phyloP scores from a whole-genome alignment of 805 yeast species.

The Myxozyma vanderwaltii region DNA sequence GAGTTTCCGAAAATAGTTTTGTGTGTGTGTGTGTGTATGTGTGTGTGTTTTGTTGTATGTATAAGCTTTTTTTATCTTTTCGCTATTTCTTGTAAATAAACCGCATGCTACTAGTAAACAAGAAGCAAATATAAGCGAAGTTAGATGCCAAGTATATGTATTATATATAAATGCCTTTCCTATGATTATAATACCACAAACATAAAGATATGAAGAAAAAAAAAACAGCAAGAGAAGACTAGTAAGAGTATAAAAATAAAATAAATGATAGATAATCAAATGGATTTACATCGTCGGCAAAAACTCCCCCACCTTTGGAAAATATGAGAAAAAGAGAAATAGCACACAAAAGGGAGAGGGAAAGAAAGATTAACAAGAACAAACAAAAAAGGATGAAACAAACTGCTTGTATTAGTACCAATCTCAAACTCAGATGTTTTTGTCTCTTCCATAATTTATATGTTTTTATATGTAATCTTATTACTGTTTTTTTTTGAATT shows the following conservation, averaged over 20 bases:
- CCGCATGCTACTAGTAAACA: neutral
- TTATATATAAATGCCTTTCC: constrained; percentile 4
- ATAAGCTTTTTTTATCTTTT: no score
- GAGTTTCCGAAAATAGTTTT: no score
- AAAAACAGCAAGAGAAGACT: neutral
- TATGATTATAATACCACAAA: neutral
- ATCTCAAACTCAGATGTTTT: no score
- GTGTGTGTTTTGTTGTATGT: neutral
- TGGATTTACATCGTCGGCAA: no score
- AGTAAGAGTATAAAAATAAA: neutral
- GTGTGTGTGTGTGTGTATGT: neutral
- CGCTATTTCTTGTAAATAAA: neutral
- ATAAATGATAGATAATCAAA: neutral
- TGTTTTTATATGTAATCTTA: no score
- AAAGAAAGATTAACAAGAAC: neutral
- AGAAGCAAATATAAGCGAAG: no score
- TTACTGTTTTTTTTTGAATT: neutral
- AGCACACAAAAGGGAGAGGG: neutral
- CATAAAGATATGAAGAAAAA: neutral
- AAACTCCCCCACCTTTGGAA: neutral
- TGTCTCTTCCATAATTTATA: no score
- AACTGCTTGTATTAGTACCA: no score
- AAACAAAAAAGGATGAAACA: neutral
- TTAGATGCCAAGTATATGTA: neutral
- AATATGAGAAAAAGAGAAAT: neutral